phyloP scores from a whole-genome alignment of 768 basidiomycete species.

The Obba rivulosa region DNA sequence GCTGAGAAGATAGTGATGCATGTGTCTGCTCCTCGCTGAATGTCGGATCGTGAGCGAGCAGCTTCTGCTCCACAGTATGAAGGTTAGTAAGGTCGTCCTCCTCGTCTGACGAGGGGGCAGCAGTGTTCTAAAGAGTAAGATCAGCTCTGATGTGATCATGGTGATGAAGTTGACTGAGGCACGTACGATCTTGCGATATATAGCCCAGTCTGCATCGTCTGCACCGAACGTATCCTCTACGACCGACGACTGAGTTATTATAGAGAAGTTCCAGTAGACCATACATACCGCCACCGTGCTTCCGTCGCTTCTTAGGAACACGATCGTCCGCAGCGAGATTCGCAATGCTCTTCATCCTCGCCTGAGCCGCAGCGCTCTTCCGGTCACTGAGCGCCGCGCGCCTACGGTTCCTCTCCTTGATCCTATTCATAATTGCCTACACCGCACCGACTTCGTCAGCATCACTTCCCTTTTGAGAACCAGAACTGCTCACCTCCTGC shows the following conservation, averaged over 20 bases:
- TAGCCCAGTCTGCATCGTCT: slow-evolving; percentile 95
- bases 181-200: slow-evolving; percentile 93
- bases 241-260: neutral
- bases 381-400: slow-evolving; percentile 83
- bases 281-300: slow-evolving; percentile 66
- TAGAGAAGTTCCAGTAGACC: neutral
- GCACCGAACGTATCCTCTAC: slow-evolving; percentile 90
- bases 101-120: slow-evolving; percentile 76
- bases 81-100: slow-evolving; percentile 78
- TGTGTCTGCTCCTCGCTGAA: slow-evolving; percentile 83
- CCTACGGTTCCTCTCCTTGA: slow-evolving; percentile 77
- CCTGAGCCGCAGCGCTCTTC: slow-evolving; percentile 93
- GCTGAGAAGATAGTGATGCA: slow-evolving; percentile 66
- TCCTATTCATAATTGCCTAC: slow-evolving; percentile 74
- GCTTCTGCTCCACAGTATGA: slow-evolving; percentile 68
- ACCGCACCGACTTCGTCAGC: neutral
- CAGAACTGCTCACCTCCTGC: slow-evolving; percentile 59
- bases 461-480: neutral
- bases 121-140: slow-evolving; percentile 57
- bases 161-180: slow-evolving; percentile 56
- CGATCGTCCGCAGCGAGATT: slow-evolving; percentile 85
- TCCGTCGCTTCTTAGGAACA: slow-evolving; percentile 79
- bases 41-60: slow-evolving; percentile 77
- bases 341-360: slow-evolving; percentile 94
- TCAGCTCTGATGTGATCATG: slow-evolving; percentile 86